These are phyloP conservation scores for Exsudoporus frostii DNA, from an alignment of 768 basidiomycete species.

Conservation along the genomic window DNA sequence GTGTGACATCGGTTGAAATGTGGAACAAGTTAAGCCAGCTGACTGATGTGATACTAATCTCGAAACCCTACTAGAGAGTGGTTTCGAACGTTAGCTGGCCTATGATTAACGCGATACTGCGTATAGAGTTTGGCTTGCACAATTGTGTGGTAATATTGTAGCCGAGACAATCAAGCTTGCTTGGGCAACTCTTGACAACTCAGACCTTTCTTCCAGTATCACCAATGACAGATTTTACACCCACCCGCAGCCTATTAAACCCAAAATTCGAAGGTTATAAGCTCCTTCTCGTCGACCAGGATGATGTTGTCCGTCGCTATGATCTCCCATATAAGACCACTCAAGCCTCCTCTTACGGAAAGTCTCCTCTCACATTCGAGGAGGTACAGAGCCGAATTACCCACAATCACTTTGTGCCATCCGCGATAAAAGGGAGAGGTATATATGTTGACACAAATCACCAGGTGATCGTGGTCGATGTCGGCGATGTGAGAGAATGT, in stretches of 20 bases:
- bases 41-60: too few species aligned
- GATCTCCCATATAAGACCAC: conserved; percentile 44
- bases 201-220: too few species aligned
- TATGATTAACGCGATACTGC: too few species aligned
- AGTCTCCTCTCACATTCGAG: conserved; percentile 64
- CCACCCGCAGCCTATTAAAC: conserved; percentile 59
- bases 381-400: conserved; percentile 83
- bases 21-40: background rate
- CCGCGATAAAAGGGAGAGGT: conserved; percentile 43
- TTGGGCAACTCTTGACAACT: too few species aligned
- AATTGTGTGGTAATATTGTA: background rate
- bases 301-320: conserved; percentile 52
- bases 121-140: background rate
- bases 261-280: conserved; percentile 86
- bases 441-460: conserved; percentile 68
- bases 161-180: background rate
- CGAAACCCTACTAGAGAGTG: too few species aligned
- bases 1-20: background rate
- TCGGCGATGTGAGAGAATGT: conserved; percentile 51
- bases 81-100: too few species aligned
- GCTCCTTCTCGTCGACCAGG: conserved; percentile 58
- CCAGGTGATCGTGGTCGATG: conserved; percentile 55
- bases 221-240: conserved; percentile 39
- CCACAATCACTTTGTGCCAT: conserved; percentile 73
- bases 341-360: conserved; percentile 56